phyloP scores from a whole-genome alignment of 305 asterid genomes.

The Fraxinus xanthoxyloides region DNA sequence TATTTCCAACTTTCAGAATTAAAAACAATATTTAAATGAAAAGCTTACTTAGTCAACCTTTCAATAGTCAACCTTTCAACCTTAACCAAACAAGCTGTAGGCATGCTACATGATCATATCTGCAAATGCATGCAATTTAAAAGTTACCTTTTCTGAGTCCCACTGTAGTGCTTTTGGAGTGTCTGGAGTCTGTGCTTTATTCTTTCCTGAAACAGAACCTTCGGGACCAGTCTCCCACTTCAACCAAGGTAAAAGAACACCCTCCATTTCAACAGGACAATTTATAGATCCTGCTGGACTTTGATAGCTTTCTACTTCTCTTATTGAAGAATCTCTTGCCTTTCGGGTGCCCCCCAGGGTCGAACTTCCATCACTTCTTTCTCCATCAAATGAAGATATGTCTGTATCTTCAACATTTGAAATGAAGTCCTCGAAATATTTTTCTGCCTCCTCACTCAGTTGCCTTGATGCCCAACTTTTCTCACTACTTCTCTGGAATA shows the following conservation, averaged over 20 bases:
- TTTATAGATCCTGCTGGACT: conserved; percentile 41
- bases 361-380: conserved; percentile 82
- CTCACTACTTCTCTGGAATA: conserved; percentile 73
- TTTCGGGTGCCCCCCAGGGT: conserved; percentile 54
- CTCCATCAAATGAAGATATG: conserved; percentile 91
- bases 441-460: conserved; percentile 81
- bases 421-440: conserved; percentile 73
- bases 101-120: background rate
- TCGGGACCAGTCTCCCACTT: conserved; percentile 52
- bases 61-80: background rate
- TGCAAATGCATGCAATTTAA: background rate
- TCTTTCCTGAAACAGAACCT: conserved; percentile 27
- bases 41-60: background rate
- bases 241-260: conserved; percentile 51
- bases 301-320: conserved; percentile 39
- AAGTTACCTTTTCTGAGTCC: conserved; percentile 39
- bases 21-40: background rate
- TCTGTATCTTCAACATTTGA: conserved; percentile 86
- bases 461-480: conserved; percentile 48
- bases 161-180: conserved; percentile 34
- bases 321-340: conserved; percentile 37
- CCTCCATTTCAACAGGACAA: conserved; percentile 42
- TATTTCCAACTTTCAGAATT: background rate
- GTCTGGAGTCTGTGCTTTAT: conserved; percentile 28
- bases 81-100: background rate